Percentiles rank a stretch among this genome's conserved stretches.
These are phyloP conservation scores for Nicotiana paniculata DNA, from an alignment of 257 asterid species.

Conservation along the genomic window DNA sequence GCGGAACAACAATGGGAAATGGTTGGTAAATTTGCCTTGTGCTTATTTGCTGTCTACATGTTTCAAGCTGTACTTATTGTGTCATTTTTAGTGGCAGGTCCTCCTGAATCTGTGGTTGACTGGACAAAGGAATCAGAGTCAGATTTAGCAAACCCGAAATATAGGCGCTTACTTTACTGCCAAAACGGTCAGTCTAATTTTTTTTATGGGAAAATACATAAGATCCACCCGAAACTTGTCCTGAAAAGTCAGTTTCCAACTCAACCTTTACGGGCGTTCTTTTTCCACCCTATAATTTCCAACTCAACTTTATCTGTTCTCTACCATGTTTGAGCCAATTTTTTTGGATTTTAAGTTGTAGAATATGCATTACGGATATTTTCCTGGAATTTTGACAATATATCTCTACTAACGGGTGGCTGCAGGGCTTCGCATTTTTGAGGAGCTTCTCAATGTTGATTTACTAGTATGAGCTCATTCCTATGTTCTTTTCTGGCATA, in stretches of 20 bases:
- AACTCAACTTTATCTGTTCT: too few species aligned
- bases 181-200: constrained; percentile 56
- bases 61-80: constrained; percentile 5
- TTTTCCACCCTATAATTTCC: too few species aligned
- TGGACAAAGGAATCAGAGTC: constrained; percentile 85
- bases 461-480: constrained; percentile 54
- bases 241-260: too few species aligned
- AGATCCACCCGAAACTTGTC: too few species aligned
- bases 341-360: neutral
- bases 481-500: neutral
- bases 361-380: neutral
- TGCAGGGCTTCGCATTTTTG: constrained; percentile 91
- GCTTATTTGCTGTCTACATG: neutral
- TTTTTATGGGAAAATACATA: too few species aligned
- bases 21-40: constrained; percentile 26
- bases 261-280: too few species aligned
- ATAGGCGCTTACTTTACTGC: constrained; percentile 91
- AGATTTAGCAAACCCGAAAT: constrained; percentile 58
- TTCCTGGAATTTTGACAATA: neutral
- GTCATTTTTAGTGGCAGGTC: constrained; percentile 42
- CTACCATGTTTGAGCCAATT: too few species aligned
- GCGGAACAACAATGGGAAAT: constrained; percentile 69
- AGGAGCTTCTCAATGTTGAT: constrained; percentile 80
- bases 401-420: constrained; percentile 6
- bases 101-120: constrained; percentile 71